A percentile compares a stretch with the other conserved stretches of the same genome.
phyloP scores from a whole-genome alignment of 805 yeast genomes.

The Lipomyces lipofer region DNA sequence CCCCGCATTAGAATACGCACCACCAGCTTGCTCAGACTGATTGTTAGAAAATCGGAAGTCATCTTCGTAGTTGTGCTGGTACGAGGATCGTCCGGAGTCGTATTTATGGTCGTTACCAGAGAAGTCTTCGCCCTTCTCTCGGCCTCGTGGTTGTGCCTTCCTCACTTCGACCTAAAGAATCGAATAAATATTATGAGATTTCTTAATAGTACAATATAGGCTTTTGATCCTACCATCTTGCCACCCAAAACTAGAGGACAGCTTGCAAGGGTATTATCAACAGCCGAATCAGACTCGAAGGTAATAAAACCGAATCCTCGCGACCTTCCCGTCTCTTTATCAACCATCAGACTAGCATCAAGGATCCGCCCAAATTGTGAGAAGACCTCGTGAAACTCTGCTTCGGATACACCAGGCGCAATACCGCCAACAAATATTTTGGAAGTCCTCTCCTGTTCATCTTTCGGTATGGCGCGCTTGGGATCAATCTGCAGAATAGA shows the following conservation, averaged over 20 bases:
- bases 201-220: neutral
- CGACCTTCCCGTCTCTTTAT: constrained; percentile 94
- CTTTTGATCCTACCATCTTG: constrained; percentile 44
- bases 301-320: constrained; percentile 98
- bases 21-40: neutral
- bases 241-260: constrained; percentile 84
- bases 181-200: neutral
- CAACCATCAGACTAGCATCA: constrained; percentile 96
- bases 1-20: neutral
- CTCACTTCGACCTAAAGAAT: constrained; percentile 42
- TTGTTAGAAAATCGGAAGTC: neutral
- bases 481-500: constrained; percentile 67
- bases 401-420: constrained; percentile 88
- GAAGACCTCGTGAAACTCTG: constrained; percentile 83
- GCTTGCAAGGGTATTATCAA: constrained; percentile 80
- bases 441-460: constrained; percentile 95
- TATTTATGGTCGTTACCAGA: constrained; percentile 12
- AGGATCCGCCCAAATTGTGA: constrained; percentile 85
- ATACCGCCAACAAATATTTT: constrained; percentile 97
- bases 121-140: constrained; percentile 10
- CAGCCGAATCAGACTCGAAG: constrained; percentile 91
- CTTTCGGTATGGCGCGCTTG: constrained; percentile 94
- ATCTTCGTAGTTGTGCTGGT: constrained; percentile 32
- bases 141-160: constrained; percentile 46
- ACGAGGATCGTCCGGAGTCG: too few relatives aligned